Conservation (phyloP, 345 rosid species). For the Populus euphratica region DNA sequence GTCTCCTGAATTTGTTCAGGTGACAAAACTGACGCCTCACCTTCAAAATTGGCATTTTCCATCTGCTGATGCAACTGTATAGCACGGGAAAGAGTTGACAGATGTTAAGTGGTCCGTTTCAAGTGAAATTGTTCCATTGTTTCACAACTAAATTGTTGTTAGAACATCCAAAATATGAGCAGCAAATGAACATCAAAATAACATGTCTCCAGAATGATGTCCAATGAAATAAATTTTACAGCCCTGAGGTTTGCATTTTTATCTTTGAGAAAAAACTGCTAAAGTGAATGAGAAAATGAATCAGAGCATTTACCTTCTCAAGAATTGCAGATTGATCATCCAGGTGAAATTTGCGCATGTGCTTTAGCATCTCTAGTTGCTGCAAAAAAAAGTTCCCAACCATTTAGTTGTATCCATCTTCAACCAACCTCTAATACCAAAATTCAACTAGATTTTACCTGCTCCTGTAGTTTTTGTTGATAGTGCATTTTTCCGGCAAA, state of each 20-base stretch:
- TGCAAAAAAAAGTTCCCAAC: constrained; percentile 17
- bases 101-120: not conserved
- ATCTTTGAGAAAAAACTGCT: not conserved
- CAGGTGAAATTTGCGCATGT: constrained; percentile 64
- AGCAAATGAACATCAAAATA: not conserved
- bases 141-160: not conserved
- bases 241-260: no score
- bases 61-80: constrained; percentile 58
- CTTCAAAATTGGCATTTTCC: constrained; percentile 53
- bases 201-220: not conserved
- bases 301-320: constrained; percentile 44
- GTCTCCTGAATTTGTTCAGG: constrained; percentile 62
- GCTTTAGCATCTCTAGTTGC: constrained; percentile 84
- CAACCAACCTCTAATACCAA: not conserved
- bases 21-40: constrained; percentile 52
- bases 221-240: no score
- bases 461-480: constrained; percentile 56
- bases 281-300: not conserved
- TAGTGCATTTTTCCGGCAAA: constrained; percentile 50
- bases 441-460: constrained; percentile 30
- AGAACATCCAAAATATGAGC: not conserved
- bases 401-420: not conserved
- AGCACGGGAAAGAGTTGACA: not conserved
- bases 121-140: not conserved
- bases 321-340: constrained; percentile 72